Conservation (phyloP, 108 stramenopile genomes). For the Skeletonema marinoi region DNA sequence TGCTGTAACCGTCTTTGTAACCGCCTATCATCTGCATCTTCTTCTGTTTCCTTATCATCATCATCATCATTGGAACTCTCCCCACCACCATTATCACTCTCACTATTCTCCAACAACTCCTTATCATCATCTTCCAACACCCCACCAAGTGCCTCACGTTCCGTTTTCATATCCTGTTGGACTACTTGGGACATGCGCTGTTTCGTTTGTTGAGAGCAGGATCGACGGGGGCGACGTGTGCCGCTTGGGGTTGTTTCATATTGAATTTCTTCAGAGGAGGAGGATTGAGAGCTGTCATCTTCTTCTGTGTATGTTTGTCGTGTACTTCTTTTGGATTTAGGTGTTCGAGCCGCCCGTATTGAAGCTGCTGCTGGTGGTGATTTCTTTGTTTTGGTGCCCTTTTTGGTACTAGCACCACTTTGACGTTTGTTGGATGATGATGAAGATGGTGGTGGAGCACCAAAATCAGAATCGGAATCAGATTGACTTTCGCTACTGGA, state of each 20-base stretch:
- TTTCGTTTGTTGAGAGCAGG: conserved; percentile 19
- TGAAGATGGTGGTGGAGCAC: background rate
- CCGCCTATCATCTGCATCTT: background rate
- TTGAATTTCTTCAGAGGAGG: background rate
- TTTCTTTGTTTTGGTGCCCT: background rate
- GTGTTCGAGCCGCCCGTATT: background rate
- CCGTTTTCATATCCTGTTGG: conserved; percentile 25
- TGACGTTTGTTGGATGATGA: background rate
- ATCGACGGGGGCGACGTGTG: conserved; percentile 23
- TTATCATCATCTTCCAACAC: conserved; percentile 42
- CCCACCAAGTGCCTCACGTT: conserved; percentile 33
- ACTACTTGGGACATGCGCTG: conserved; percentile 27
- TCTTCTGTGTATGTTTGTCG: background rate
- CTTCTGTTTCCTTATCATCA: background rate
- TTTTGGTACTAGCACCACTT: background rate
- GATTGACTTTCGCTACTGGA: conserved; percentile 2
- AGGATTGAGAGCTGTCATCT: background rate
- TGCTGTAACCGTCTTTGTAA: background rate
- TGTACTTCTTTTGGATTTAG: conserved; percentile 1
- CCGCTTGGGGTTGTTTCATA: background rate
- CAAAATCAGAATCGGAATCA: conserved; percentile 14
- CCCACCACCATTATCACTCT: background rate
- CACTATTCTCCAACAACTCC: conserved; percentile 20
- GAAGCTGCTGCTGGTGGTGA: background rate
- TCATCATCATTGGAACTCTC: conserved; percentile 11